Conservation (phyloP, 1,284 basidiomycete genomes). For the Cryptococcus maquisensis region DNA sequence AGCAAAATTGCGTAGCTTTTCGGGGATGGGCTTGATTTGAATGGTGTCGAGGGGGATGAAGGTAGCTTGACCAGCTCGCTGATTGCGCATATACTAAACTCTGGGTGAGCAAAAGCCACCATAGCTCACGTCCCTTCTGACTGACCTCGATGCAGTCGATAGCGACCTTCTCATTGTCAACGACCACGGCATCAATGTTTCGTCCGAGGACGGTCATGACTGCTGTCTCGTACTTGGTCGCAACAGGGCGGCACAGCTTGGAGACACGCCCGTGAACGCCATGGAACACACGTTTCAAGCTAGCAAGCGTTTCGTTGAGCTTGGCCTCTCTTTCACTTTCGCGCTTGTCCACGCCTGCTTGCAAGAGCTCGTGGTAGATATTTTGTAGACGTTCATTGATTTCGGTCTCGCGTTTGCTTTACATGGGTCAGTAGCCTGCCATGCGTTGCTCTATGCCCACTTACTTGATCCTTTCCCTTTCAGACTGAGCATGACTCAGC, state of each 20-base stretch:
- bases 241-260: conserved; percentile 88
- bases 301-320: conserved; percentile 79
- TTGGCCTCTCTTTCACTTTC: conserved; percentile 79
- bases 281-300: conserved; percentile 80
- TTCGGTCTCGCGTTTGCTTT: conserved; percentile 80
- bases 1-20: conserved; percentile 87
- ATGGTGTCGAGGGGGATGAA: conserved; percentile 97
- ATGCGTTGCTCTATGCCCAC: not conserved
- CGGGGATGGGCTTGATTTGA: conserved; percentile 86
- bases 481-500: conserved; percentile 37
- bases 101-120: not conserved
- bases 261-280: conserved; percentile 85
- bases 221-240: conserved; percentile 86
- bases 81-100: conserved; percentile 83
- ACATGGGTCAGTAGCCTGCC: not conserved
- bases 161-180: conserved; percentile 92
- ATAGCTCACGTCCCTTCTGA: not conserved
- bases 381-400: conserved; percentile 85
- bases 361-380: conserved; percentile 76
- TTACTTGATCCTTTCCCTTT: conserved; percentile 37
- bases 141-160: conserved; percentile 92
- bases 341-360: conserved; percentile 78
- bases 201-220: conserved; percentile 93
- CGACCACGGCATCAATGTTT: conserved; percentile 92
- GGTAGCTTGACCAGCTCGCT: conserved; percentile 89